A percentile compares a stretch with the other conserved stretches of the same genome.
phyloP scores from a whole-genome alignment of 495 filamentous ascomycete genomes.

The Tuber magnatum region DNA sequence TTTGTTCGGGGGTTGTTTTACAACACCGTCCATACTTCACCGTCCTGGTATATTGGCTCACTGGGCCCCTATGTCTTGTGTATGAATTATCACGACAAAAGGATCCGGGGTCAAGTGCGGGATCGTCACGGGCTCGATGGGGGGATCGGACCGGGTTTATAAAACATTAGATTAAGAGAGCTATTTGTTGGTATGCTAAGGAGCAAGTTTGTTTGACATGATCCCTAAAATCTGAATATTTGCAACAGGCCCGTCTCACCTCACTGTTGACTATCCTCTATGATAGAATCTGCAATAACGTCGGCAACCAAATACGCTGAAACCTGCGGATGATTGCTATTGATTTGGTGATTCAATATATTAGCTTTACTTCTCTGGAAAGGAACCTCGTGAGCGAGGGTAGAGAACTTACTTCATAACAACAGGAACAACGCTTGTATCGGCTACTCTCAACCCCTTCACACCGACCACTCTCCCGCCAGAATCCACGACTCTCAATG shows the following conservation, averaged over 20 bases:
- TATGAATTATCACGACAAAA: neutral
- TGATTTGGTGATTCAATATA: neutral
- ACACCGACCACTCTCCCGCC: conserved; percentile 53
- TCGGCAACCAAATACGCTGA: conserved; percentile 32
- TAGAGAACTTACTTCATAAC: conserved; percentile 30
- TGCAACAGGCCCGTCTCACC: neutral
- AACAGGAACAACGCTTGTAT: conserved; percentile 58
- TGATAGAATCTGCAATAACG: conserved; percentile 26
- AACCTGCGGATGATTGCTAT: conserved; percentile 32
- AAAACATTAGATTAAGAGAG: neutral
- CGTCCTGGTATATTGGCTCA: neutral
- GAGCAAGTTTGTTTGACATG: neutral
- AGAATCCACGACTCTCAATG: conserved; percentile 51
- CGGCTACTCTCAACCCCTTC: conserved; percentile 54
- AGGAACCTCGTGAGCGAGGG: neutral
- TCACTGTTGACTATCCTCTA: conserved; percentile 1
- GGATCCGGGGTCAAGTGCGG: neutral
- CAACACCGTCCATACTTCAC: neutral
- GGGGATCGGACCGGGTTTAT: neutral
- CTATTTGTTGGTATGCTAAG: neutral
- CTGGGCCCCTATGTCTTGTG: neutral
- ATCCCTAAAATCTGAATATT: neutral
- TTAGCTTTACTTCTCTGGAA: conserved; percentile 7
- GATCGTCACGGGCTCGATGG: neutral
- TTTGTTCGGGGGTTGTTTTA: neutral